Conservation (phyloP, 2,329 filamentous ascomycete species). For the Phaeomoniella chlamydospora region DNA sequence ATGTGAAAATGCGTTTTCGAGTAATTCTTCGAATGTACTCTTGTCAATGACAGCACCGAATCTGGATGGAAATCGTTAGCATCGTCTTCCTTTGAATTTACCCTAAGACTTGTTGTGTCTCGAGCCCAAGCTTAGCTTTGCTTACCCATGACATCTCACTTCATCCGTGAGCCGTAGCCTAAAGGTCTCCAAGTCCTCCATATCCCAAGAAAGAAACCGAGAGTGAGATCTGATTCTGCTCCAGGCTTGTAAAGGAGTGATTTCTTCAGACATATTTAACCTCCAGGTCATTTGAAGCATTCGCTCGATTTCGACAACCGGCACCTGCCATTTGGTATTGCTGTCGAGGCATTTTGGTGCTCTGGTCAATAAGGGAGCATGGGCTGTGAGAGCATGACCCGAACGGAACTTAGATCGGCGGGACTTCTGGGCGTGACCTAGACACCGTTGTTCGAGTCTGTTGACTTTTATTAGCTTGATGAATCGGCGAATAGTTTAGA, state of each 20-base stretch:
- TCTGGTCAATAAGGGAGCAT: constrained; percentile 12
- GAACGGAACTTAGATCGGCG: constrained; percentile 5
- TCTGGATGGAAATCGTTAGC: too few relatives aligned
- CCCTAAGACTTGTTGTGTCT: too few relatives aligned
- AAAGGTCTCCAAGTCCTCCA: constrained; percentile 13
- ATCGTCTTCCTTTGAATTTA: too few relatives aligned
- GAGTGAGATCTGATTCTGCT: constrained; percentile 18
- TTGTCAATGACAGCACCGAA: constrained; percentile 14
- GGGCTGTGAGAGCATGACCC: constrained; percentile 16
- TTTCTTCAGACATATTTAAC: constrained; percentile 16
- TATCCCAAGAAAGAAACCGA: constrained; percentile 16
- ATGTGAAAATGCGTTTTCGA: not conserved
- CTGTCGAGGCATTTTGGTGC: constrained; percentile 9
- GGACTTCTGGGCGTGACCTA: constrained; percentile 11
- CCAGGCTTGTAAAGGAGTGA: constrained; percentile 27
- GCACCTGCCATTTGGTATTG: constrained; percentile 12
- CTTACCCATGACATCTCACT: constrained; percentile 24
- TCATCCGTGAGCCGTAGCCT: constrained; percentile 14
- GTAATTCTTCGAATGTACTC: constrained; percentile 7
- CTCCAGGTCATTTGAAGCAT: constrained; percentile 12
- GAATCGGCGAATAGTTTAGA: too few relatives aligned
- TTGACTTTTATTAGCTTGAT: too few relatives aligned
- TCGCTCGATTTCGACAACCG: constrained; percentile 13
- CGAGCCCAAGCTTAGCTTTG: too few relatives aligned
- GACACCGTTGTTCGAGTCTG: not conserved